These are phyloP conservation scores for Psilocybe mexicana DNA, from an alignment of 1,284 basidiomycete genomes.

Conservation along the genomic window DNA sequence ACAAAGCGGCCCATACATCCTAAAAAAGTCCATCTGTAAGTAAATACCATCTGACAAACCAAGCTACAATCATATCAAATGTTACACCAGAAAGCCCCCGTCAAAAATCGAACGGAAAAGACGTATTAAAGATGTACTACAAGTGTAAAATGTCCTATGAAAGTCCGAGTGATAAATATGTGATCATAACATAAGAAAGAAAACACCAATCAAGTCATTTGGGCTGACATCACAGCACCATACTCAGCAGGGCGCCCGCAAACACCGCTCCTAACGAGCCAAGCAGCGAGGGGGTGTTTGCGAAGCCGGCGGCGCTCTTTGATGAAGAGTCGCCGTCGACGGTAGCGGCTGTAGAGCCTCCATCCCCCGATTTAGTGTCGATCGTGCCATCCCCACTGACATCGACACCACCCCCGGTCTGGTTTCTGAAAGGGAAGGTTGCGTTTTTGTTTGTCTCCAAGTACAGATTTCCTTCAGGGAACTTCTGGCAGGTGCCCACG, in stretches of 20 bases:
- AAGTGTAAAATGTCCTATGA: not conserved
- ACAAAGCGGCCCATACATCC: too few species aligned
- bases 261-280: conserved; percentile 6
- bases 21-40: not conserved
- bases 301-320: conserved; percentile 1
- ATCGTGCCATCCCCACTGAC: conserved; percentile 37
- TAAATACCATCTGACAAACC: not conserved
- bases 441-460: conserved; percentile 62
- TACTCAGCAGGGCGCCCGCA: not conserved
- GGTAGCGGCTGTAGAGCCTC: conserved; percentile 7
- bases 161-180: not conserved
- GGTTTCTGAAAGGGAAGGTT: conserved; percentile 51
- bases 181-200: not conserved
- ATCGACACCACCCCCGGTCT: conserved; percentile 30
- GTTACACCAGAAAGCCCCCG: not conserved
- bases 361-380: conserved; percentile 22
- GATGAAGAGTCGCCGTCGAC: not conserved
- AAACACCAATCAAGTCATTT: not conserved
- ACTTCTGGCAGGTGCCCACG: conserved; percentile 63
- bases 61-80: not conserved
- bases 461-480: conserved; percentile 59
- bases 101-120: not conserved
- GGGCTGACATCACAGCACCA: conserved; percentile 3
- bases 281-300: not conserved
- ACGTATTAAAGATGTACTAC: not conserved